Evolutionary conservation across 495 filamentous ascomycete genomes (phyloP).

Genomic region (Bathelium albidoporum): DNA sequence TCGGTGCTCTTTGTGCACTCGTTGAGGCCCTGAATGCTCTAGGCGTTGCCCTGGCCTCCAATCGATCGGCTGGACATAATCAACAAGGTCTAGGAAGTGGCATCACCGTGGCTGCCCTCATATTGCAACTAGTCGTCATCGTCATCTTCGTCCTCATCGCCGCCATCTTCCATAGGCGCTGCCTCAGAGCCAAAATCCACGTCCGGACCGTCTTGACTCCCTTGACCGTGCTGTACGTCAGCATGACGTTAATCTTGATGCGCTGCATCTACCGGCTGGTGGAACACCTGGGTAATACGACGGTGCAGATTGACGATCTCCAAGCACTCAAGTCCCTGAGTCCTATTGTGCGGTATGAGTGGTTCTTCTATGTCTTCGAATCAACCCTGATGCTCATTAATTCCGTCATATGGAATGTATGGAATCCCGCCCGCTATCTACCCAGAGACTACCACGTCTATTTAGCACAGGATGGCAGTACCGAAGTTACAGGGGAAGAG

Average conservation of each 20-base stretch:
- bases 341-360: constrained; percentile 53
- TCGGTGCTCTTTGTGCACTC: constrained; percentile 45
- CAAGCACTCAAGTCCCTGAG: constrained; percentile 20
- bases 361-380: constrained; percentile 68
- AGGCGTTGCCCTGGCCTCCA: constrained; percentile 47
- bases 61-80: constrained; percentile 29
- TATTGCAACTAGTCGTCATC: constrained; percentile 53
- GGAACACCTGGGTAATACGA: constrained; percentile 45
- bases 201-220: constrained; percentile 42
- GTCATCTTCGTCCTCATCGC: constrained; percentile 47
- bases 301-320: constrained; percentile 24
- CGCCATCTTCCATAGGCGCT: constrained; percentile 47
- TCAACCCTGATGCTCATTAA: constrained; percentile 54
- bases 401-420: constrained; percentile 37
- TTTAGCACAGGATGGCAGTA: constrained; percentile 51
- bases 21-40: constrained; percentile 55
- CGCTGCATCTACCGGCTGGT: constrained; percentile 59
- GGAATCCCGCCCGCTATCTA: constrained; percentile 52
- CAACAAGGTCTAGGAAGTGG: constrained; percentile 43
- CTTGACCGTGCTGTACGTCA: constrained; percentile 51
- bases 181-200: constrained; percentile 39
- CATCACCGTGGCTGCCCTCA: constrained; percentile 52
- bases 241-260: constrained; percentile 47
- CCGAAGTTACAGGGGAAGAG: constrained; percentile 45
- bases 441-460: constrained; percentile 55